Conservation (phyloP, 2,329 filamentous ascomycete species). For the Trichoderma gracile region DNA sequence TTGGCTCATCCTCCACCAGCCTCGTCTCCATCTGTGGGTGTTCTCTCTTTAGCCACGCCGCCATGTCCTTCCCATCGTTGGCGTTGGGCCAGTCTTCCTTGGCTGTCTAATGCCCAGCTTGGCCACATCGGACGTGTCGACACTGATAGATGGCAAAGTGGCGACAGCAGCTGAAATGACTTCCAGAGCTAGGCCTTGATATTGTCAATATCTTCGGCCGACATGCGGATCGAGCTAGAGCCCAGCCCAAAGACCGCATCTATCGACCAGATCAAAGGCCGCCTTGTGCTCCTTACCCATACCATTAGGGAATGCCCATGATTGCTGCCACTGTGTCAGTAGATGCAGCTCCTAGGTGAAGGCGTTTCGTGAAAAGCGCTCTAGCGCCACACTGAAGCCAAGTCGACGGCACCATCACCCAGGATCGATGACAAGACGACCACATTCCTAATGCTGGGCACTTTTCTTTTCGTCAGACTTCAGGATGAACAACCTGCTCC, state of each 20-base stretch:
- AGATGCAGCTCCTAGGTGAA: background rate
- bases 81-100: background rate
- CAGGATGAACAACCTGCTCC: too few species aligned
- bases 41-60: background rate
- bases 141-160: conserved; percentile 17
- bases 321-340: conserved; percentile 8
- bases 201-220: conserved; percentile 15
- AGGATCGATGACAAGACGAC: conserved; percentile 27
- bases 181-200: conserved; percentile 26
- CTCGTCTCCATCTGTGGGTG: conserved; percentile 14
- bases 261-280: conserved; percentile 23
- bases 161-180: conserved; percentile 22
- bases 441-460: conserved; percentile 24
- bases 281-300: conserved; percentile 22
- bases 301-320: too few species aligned
- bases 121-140: conserved; percentile 27
- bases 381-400: background rate
- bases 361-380: too few species aligned
- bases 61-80: conserved; percentile 11
- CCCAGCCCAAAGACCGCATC: conserved; percentile 29
- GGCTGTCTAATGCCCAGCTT: conserved; percentile 18
- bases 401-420: conserved; percentile 21
- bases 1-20: background rate
- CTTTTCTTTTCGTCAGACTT: conserved; percentile 21
- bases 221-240: conserved; percentile 25